Conservation (phyloP, 2,329 filamentous ascomycete genomes). For the Alternaria atra region DNA sequence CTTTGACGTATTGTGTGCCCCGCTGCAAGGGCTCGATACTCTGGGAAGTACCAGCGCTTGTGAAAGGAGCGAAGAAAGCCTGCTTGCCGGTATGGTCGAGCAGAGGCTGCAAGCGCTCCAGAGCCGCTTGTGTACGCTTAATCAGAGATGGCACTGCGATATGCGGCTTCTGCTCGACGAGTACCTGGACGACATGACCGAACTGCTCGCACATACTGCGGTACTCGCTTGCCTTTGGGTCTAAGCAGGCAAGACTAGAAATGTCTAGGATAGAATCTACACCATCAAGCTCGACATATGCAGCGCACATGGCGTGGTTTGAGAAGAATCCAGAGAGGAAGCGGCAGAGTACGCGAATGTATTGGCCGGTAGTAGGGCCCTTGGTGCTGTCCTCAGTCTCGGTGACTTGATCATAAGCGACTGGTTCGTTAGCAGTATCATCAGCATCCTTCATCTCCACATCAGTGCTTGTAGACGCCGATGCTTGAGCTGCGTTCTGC, state of each 20-base stretch:
- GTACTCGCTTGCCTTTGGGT: conserved; percentile 72
- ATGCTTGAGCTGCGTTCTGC: conserved; percentile 28
- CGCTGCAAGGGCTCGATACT: conserved; percentile 56
- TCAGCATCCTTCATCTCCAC: conserved; percentile 70
- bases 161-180: conserved; percentile 83
- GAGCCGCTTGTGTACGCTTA: conserved; percentile 73
- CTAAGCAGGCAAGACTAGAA: conserved; percentile 80
- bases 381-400: conserved; percentile 61
- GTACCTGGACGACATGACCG: conserved; percentile 75
- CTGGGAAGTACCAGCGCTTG: conserved; percentile 37
- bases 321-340: conserved; percentile 82
- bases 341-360: conserved; percentile 76
- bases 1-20: conserved; percentile 81
- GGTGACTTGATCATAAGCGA: conserved; percentile 51
- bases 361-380: conserved; percentile 68
- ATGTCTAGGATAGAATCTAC: conserved; percentile 86
- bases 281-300: conserved; percentile 80
- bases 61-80: conserved; percentile 76
- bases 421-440: conserved; percentile 27
- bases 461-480: conserved; percentile 47
- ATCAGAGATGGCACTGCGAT: conserved; percentile 84
- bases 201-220: conserved; percentile 72
- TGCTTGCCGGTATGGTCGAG: conserved; percentile 60
- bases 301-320: conserved; percentile 74
- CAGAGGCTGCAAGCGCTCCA: conserved; percentile 74